phyloP scores from a whole-genome alignment of 306 rosid species.

The Delonix regia region DNA sequence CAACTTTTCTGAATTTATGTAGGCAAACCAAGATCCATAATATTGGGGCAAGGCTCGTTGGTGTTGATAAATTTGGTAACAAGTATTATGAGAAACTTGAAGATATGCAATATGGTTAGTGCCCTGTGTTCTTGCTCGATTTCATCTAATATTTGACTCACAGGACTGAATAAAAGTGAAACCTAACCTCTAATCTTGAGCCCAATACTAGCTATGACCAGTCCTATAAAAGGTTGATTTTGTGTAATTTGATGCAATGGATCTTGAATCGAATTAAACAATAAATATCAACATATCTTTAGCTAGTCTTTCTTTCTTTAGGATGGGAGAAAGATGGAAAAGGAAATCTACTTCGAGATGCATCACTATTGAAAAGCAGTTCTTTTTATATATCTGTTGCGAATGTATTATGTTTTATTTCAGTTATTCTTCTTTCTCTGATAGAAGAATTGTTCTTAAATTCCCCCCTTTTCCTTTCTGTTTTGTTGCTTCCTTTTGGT shows the following conservation, averaged over 20 bases:
- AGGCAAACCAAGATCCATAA: conserved; percentile 99
- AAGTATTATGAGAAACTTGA: conserved; percentile 82
- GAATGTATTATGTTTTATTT: neutral
- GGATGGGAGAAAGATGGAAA: neutral
- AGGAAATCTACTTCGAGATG: neutral
- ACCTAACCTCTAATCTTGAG: neutral
- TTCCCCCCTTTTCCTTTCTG: neutral
- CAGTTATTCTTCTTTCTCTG: neutral
- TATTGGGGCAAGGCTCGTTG: conserved; percentile 86
- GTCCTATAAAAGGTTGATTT: neutral
- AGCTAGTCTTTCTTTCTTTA: neutral
- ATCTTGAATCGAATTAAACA: neutral
- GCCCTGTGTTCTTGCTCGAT: neutral
- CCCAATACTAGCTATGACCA: conserved; percentile 8
- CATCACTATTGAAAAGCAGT: neutral
- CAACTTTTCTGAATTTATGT: conserved; percentile 38
- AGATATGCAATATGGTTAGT: conserved; percentile 71
- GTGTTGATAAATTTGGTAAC: conserved; percentile 92
- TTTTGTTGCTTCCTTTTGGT: neutral
- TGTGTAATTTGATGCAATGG: neutral
- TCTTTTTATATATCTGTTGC: neutral
- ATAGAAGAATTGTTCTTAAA: neutral
- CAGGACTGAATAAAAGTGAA: conserved; percentile 10
- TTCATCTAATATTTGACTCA: conserved; percentile 15
- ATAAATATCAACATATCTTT: neutral